Evolutionary conservation across 2,329 filamentous ascomycete genomes (phyloP).

Genomic region (Didymella lethalis): DNA sequence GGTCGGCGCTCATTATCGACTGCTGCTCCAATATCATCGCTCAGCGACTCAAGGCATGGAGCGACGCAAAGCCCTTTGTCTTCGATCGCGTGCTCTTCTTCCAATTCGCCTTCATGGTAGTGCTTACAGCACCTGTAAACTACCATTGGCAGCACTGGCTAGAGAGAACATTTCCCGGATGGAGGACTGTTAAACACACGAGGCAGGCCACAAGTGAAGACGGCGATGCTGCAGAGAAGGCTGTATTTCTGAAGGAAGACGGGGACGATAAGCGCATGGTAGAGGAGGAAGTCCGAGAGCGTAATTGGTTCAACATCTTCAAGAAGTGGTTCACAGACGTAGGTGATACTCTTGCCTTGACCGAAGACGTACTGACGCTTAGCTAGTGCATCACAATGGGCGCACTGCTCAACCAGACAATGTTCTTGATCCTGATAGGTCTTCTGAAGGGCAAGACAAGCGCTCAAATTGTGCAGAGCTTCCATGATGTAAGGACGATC

Average conservation of each 20-base stretch:
- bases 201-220: slow-evolving; percentile 19
- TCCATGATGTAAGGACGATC: slow-evolving; percentile 52
- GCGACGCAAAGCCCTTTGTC: slow-evolving; percentile 45
- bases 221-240: slow-evolving; percentile 42
- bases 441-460: slow-evolving; percentile 53
- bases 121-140: slow-evolving; percentile 80
- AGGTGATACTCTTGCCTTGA: slow-evolving; percentile 1
- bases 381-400: slow-evolving; percentile 65
- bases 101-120: slow-evolving; percentile 65
- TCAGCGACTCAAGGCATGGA: slow-evolving; percentile 49
- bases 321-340: slow-evolving; percentile 71
- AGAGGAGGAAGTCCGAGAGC: slow-evolving; percentile 42
- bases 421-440: slow-evolving; percentile 70
- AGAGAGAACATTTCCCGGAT: slow-evolving; percentile 75
- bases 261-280: slow-evolving; percentile 36
- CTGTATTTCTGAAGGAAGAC: slow-evolving; percentile 37
- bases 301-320: slow-evolving; percentile 65
- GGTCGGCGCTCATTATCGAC: slow-evolving; percentile 47
- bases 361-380: slow-evolving; percentile 14
- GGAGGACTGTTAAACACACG: slow-evolving; percentile 38
- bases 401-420: slow-evolving; percentile 69
- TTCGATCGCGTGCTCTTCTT: slow-evolving; percentile 50
- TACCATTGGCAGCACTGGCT: slow-evolving; percentile 85
- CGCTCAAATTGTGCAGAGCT: slow-evolving; percentile 42
- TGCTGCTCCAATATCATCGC: slow-evolving; percentile 50